phyloP scores from a whole-genome alignment of 345 rosid species.

The Boechera stricta region DNA sequence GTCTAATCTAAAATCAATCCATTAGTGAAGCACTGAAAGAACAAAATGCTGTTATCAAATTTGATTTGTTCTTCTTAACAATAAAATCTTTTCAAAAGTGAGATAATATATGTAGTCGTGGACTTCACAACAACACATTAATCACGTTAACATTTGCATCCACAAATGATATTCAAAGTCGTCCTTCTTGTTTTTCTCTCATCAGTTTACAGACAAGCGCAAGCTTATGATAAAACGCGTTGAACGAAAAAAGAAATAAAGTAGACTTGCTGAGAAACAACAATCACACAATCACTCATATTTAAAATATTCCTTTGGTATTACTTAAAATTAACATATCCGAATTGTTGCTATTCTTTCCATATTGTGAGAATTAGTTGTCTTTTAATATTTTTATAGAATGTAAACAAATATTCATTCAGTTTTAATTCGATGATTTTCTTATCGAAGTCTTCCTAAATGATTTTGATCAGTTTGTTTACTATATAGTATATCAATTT shows the following conservation, averaged over 20 bases:
- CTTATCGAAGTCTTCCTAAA: background rate
- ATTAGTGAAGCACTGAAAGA: constrained; percentile 4
- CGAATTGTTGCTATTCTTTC: background rate
- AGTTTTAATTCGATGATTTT: background rate
- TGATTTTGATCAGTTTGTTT: background rate
- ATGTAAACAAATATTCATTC: constrained; percentile 3
- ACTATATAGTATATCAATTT: background rate
- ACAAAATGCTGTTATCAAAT: constrained; percentile 9
- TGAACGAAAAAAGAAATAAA: background rate
- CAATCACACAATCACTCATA: constrained; percentile 29
- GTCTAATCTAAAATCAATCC: background rate
- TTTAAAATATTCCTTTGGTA: constrained; percentile 15
- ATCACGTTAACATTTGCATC: constrained; percentile 11
- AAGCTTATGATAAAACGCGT: constrained; percentile 35
- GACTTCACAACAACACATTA: constrained; percentile 24
- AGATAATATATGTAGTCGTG: constrained; percentile 10
- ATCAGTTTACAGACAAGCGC: constrained; percentile 4
- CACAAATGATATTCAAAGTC: constrained; percentile 33
- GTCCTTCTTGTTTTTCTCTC: constrained; percentile 18
- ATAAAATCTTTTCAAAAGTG: background rate
- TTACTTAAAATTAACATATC: constrained; percentile 11
- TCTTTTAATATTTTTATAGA: background rate
- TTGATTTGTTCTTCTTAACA: constrained; percentile 23
- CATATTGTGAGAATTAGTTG: background rate
- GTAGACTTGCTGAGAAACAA: constrained; percentile 30